Base-by-base conservation (phyloP, 148 eudicot species). In the Euryodendron excelsum region DNA sequence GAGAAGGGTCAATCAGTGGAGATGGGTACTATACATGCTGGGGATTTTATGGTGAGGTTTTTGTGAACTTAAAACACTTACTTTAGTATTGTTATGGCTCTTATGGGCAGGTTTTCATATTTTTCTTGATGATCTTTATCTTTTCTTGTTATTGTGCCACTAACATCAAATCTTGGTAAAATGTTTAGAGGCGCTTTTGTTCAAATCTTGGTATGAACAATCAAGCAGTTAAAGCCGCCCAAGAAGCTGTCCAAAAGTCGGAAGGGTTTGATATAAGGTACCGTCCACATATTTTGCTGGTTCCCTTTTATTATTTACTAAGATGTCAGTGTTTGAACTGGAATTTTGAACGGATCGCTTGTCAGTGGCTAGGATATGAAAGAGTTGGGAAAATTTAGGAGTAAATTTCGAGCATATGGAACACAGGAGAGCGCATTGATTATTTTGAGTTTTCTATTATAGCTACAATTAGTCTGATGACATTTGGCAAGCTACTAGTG, bases 21-120 rank as follows among this genome's bases (percentile, higher is more conserved):
- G 73, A 92, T 95, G 85, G 96, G 96, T 75, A 92, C 97, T 47
- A 91, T 91, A 72, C 96, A 90, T 86, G 96, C 96, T 81, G 94
- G 91, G 73, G 99, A 93, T 82, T 95, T 91, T 77, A 81, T 95
- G 99, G 97, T 93, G 80, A 79, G 80, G 62, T 68, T 67, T 41
- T 34, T 74, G 27, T 79, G 77, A 65, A 45, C 28, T 77, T 25
- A 44, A 15, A 25, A n/a, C n/a, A n/a, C n/a, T n/a, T 45, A 41
- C 31, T 37, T 20, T 47, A 1, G 3, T 3, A 4, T 77, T 30
- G n/a, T 9, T 73, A 27, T 33, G 50, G 56, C 30, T 48, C 69
- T 28, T 56, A 7, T 60, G 1, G 25, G 50, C 30, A 56, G 31
- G 1, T 47, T 47, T 70, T 45, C 53, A 13, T 41, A n/a, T n/a